phyloP scores from a whole-genome alignment of 2,329 filamentous ascomycete species.

The Thielaviopsis euricoi region DNA sequence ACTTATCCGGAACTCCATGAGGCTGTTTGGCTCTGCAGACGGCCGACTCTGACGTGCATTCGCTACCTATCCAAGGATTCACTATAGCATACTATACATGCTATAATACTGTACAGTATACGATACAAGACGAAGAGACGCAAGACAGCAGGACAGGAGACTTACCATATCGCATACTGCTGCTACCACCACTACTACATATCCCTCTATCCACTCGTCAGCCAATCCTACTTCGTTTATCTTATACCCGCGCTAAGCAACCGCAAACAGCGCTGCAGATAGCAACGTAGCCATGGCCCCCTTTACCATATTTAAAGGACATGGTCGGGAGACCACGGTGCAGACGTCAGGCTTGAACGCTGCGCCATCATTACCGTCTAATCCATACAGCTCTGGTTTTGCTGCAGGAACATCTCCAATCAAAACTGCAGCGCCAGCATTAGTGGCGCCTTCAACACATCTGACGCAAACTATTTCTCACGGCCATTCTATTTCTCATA shows the following conservation, averaged over 20 bases:
- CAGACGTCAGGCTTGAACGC: not conserved
- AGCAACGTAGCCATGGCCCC: constrained; percentile 3
- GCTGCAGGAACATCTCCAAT: not conserved
- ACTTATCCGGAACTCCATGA: not conserved
- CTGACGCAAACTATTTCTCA: not conserved
- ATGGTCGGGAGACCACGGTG: not conserved
- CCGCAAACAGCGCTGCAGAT: not conserved
- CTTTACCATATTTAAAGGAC: constrained; percentile 8
- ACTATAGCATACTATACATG: no score
- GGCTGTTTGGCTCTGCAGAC: not conserved
- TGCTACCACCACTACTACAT: no score
- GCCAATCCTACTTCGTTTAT: not conserved
- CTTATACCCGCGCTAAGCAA: not conserved
- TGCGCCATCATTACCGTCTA: not conserved
- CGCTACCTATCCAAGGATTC: not conserved
- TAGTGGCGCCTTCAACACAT: not conserved
- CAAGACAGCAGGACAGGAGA: no score
- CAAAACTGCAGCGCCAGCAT: not conserved
- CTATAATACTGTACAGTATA: no score
- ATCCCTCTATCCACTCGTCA: not conserved
- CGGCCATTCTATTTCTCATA: not conserved
- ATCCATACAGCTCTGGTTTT: not conserved
- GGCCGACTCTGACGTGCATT: not conserved
- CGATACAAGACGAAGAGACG: no score
- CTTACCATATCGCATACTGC: not conserved